phyloP scores from a whole-genome alignment of 345 rosid genomes.

The Bretschneidera sinensis region DNA sequence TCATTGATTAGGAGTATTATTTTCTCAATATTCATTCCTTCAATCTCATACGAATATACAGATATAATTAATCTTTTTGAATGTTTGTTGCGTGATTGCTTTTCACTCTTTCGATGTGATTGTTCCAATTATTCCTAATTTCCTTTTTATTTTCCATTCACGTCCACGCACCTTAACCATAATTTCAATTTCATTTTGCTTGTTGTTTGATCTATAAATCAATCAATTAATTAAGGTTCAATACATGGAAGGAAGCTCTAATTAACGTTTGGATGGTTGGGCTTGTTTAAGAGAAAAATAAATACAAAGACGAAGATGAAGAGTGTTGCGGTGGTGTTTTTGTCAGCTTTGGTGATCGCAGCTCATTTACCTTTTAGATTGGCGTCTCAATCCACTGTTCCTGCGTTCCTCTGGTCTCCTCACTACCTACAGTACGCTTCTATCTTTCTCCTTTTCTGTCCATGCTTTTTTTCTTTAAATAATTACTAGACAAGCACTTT shows the following conservation, averaged over 20 bases:
- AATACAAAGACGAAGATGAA: slow-evolving; percentile 25
- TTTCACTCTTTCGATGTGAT: neutral
- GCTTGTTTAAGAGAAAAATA: no score
- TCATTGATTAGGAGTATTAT: no score
- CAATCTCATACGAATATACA: no score
- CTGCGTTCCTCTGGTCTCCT: slow-evolving; percentile 88
- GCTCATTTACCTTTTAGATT: slow-evolving; percentile 30
- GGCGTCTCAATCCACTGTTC: slow-evolving; percentile 46
- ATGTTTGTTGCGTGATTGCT: neutral
- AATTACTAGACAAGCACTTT: neutral
- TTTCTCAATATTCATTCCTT: no score
- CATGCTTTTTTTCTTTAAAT: neutral
- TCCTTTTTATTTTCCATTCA: no score
- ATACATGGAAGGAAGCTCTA: neutral
- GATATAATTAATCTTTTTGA: neutral
- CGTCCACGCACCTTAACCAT: neutral
- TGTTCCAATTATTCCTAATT: neutral
- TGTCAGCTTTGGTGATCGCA: slow-evolving; percentile 20
- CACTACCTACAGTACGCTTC: slow-evolving; percentile 30
- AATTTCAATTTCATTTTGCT: no score
- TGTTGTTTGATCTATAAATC: neutral
- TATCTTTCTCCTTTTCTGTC: neutral
- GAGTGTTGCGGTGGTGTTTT: slow-evolving; percentile 17
- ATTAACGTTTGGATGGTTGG: neutral
- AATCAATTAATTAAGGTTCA: neutral